phyloP scores from a whole-genome alignment of 2,329 filamentous ascomycete genomes.

The Rutstroemia sp. region DNA sequence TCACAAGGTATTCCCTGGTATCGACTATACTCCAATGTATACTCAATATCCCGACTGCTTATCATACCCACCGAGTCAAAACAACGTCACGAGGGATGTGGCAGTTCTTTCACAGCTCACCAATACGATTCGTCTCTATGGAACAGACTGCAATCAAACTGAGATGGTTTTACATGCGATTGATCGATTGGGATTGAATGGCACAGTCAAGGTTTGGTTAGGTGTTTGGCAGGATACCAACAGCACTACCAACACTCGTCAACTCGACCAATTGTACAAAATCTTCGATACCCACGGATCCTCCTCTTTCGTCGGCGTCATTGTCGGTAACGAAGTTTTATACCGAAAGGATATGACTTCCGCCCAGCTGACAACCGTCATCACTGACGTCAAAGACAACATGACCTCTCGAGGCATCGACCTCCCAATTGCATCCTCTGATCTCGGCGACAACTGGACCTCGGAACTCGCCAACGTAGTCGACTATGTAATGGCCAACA shows the following conservation, averaged over 20 bases:
- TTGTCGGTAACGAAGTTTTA: constrained; percentile 73
- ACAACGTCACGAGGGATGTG: constrained; percentile 88
- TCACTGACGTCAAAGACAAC: constrained; percentile 64
- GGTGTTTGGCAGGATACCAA: constrained; percentile 90
- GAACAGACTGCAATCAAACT: constrained; percentile 96
- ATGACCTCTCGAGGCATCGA: constrained; percentile 56
- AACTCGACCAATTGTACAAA: constrained; percentile 76
- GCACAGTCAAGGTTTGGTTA: constrained; percentile 79
- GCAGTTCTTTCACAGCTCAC: constrained; percentile 87
- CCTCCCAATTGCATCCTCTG: constrained; percentile 77
- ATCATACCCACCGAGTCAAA: constrained; percentile 72
- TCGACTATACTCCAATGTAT: constrained; percentile 92
- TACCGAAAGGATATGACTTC: constrained; percentile 70
- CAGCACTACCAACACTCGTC: constrained; percentile 72
- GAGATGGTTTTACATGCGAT: constrained; percentile 86
- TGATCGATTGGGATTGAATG: constrained; percentile 61
- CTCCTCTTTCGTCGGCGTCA: constrained; percentile 71
- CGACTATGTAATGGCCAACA: constrained; percentile 92
- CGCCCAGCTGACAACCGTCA: constrained; percentile 52
- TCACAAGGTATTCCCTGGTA: constrained; percentile 89
- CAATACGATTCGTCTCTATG: constrained; percentile 81
- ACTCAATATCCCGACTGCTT: constrained; percentile 84
- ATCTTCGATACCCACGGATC: constrained; percentile 64
- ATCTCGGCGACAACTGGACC: constrained; percentile 85
- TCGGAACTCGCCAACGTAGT: constrained; percentile 58